phyloP scores from a whole-genome alignment of 2,329 filamentous ascomycete species.

The Aspergillus versicolor region DNA sequence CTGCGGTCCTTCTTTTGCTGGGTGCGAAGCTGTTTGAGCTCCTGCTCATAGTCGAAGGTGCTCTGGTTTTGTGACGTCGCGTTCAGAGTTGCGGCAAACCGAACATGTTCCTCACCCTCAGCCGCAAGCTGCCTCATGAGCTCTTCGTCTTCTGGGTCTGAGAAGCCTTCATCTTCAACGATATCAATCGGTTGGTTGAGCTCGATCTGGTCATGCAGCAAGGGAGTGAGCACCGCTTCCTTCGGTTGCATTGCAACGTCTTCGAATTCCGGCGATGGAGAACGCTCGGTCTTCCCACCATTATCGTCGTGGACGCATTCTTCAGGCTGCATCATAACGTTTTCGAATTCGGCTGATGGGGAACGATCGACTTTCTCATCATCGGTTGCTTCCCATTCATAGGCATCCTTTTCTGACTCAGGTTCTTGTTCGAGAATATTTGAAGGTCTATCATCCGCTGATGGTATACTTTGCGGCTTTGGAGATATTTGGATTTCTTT shows the following conservation, averaged over 20 bases:
- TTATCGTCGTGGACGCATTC: background rate
- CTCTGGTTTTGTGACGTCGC: constrained; percentile 69
- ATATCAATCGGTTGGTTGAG: constrained; percentile 7
- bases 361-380: background rate
- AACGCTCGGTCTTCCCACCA: constrained; percentile 27
- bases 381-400: constrained; percentile 16
- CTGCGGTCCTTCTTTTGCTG: constrained; percentile 96
- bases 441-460: background rate
- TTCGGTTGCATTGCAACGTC: constrained; percentile 11
- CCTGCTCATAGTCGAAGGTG: constrained; percentile 77
- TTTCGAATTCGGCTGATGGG: background rate
- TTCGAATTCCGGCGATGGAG: constrained; percentile 30
- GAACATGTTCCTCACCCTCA: constrained; percentile 90
- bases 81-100: constrained; percentile 86
- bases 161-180: constrained; percentile 62
- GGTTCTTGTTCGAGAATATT: constrained; percentile 8
- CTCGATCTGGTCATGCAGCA: constrained; percentile 6
- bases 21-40: constrained; percentile 80
- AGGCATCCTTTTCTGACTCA: constrained; percentile 20
- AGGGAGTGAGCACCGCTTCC: background rate
- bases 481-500: background rate
- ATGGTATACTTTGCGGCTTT: background rate
- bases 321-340: background rate
- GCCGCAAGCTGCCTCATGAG: constrained; percentile 80
- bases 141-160: constrained; percentile 89